Evolutionary conservation across 345 rosid genomes (phyloP).

Genomic region (Populus euphratica): DNA sequence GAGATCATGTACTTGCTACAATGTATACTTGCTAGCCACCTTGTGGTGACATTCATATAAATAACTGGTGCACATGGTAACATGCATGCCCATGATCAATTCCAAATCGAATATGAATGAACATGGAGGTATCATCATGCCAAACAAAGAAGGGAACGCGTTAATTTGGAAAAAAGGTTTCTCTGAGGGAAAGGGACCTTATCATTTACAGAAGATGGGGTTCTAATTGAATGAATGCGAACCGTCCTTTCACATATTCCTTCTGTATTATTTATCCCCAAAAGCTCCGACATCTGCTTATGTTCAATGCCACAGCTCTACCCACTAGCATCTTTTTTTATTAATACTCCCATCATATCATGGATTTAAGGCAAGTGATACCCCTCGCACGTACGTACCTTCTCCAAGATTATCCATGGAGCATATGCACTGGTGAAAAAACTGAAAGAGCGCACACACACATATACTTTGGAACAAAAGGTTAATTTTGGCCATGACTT

Average conservation of each 20-base stretch:
- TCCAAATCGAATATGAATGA: neutral
- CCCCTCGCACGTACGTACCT: neutral
- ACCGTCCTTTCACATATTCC: conserved; percentile 18
- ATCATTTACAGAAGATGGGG: conserved; percentile 2
- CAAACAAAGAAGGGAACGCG: conserved; percentile 29
- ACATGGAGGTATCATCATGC: conserved; percentile 7
- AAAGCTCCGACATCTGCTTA: conserved; percentile 8
- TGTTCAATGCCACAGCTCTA: conserved; percentile 21
- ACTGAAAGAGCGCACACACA: too few relatives aligned
- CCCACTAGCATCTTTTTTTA: neutral
- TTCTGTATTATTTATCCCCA: conserved; percentile 11
- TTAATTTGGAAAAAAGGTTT: conserved; percentile 3
- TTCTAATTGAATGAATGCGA: neutral
- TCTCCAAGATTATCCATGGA: neutral
- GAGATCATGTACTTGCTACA: too few relatives aligned
- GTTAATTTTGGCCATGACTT: conserved; percentile 14
- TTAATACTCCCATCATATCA: neutral
- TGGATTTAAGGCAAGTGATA: neutral
- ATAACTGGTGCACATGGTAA: neutral
- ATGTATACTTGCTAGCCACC: too few relatives aligned
- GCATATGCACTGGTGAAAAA: neutral
- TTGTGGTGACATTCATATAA: too few relatives aligned
- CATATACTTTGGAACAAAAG: conserved; percentile 7
- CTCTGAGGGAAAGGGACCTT: conserved; percentile 8
- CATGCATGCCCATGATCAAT: neutral